Conservation (phyloP, 179 eudicot species). For the Heliamphora pulchella region DNA sequence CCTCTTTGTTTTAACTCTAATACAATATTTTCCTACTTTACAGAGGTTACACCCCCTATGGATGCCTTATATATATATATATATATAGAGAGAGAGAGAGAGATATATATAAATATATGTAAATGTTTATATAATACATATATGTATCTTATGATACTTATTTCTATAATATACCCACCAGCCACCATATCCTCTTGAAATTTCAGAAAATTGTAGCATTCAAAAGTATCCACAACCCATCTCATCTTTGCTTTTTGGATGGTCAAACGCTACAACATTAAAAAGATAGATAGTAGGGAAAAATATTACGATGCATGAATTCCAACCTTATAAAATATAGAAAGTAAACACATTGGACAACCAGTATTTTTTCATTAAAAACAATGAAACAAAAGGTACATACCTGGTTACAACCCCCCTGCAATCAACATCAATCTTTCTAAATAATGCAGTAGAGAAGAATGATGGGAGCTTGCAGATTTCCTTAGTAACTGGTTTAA, state of each 20-base stretch:
- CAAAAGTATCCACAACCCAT: neutral
- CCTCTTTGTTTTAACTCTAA: too few species aligned
- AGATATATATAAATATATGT: too few species aligned
- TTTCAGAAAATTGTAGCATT: neutral
- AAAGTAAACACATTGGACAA: neutral
- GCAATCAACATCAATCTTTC: conserved; percentile 57
- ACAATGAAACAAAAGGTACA: neutral
- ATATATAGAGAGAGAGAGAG: neutral
- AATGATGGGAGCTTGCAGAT: conserved; percentile 92
- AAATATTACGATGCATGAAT: neutral
- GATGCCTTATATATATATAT: neutral
- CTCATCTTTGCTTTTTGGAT: neutral
- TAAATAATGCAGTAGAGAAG: conserved; percentile 67
- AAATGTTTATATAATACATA: neutral
- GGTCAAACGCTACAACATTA: neutral
- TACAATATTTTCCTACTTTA: too few species aligned
- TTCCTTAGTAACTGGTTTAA: conserved; percentile 72
- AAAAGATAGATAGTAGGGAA: neutral
- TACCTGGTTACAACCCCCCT: conserved; percentile 85
- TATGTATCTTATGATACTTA: too few species aligned
- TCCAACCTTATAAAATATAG: neutral
- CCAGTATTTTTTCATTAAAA: neutral
- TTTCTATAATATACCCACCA: too few species aligned
- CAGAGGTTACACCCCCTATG: too few species aligned
- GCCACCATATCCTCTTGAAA: neutral